Base-by-base conservation (phyloP, 495 filamentous ascomycete species). In the Cercophora samala region DNA sequence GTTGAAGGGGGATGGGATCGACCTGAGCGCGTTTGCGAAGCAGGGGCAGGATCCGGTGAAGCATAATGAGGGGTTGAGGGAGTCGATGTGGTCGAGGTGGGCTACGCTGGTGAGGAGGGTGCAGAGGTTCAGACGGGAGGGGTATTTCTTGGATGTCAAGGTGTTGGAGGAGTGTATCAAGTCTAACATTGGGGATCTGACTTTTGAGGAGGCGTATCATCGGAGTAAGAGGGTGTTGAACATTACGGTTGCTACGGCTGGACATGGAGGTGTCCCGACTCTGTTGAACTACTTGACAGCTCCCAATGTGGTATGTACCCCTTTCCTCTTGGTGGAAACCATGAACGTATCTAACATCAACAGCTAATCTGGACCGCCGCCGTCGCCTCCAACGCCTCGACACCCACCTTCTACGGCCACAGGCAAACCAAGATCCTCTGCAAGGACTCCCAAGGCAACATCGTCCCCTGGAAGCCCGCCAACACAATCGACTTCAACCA, bases 251-350 rank as follows among this genome's bases (percentile, higher is more conserved):
- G 89, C 90, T 1, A 90, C 89, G 2, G 85, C 85, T 9, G 87
- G 86, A 15, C 83, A 88, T 54, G 87, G 87, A n/a, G 91, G 90
- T 58, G 86, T 91, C 2, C 94, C 94, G 9, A 93, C 90, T 66
- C 77, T 97, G 22, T 83, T 98, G 6, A 98, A 98, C 76, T 95
- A 98, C 73, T 80, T 98, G 61, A 98, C 94, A 17, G 91, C 94
- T 15, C 94, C 94, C 24, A 95, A 98, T 73, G 93, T 98, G 71
- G 90, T 93, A 86, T 64, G 89, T 88, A 22, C 18, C 46, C 26
- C 60, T 46, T 13, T 46, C 13, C 37, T 11, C 37, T 8, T 13
- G n/a, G n/a, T n/a, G n/a, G 13, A 46, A 46, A 9, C 1, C 15
- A 21, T 60, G 46, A 8, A 8, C 60, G 2, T 25, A 4, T 11